Conservation (phyloP, 441 rosid genomes). For the Brassica hybrid region DNA sequence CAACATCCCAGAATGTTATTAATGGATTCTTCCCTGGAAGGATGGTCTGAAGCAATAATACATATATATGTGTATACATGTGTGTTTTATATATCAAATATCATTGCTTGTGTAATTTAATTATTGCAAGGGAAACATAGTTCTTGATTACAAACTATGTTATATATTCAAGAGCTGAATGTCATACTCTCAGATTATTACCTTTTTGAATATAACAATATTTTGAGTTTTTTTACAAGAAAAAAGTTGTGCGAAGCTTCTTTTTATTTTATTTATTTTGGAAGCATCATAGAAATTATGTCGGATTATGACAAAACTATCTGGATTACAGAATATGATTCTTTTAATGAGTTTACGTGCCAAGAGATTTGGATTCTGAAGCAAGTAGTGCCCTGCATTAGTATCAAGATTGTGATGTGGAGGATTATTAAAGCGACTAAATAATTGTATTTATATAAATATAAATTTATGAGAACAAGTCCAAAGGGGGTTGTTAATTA, state of each 20-base stretch:
- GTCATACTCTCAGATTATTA: conserved; percentile 1
- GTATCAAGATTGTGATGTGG: conserved; percentile 25
- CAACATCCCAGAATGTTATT: conserved; percentile 49
- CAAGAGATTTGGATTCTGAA: conserved; percentile 25
- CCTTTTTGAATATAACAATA: neutral
- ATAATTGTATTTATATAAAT: neutral
- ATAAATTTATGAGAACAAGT: conserved; percentile 27
- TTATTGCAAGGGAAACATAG: conserved; percentile 7
- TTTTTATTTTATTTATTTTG: neutral
- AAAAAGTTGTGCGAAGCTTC: neutral
- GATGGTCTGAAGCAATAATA: conserved; percentile 55
- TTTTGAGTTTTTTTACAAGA: neutral
- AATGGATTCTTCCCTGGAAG: conserved; percentile 63
- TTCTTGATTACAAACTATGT: conserved; percentile 31
- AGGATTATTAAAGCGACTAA: conserved; percentile 14
- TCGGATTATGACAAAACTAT: conserved; percentile 9
- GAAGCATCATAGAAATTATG: neutral
- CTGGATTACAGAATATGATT: conserved; percentile 11
- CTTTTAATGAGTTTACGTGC: neutral
- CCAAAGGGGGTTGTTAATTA: conserved; percentile 16
- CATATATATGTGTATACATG: conserved; percentile 15
- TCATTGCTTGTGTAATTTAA: conserved; percentile 4
- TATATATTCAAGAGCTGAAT: conserved; percentile 19
- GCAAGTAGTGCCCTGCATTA: conserved; percentile 47
- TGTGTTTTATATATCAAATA: conserved; percentile 34